A percentile compares a stretch with the other conserved stretches of the same genome.
phyloP scores from a whole-genome alignment of 345 rosid species.

The Acer yangbiense region DNA sequence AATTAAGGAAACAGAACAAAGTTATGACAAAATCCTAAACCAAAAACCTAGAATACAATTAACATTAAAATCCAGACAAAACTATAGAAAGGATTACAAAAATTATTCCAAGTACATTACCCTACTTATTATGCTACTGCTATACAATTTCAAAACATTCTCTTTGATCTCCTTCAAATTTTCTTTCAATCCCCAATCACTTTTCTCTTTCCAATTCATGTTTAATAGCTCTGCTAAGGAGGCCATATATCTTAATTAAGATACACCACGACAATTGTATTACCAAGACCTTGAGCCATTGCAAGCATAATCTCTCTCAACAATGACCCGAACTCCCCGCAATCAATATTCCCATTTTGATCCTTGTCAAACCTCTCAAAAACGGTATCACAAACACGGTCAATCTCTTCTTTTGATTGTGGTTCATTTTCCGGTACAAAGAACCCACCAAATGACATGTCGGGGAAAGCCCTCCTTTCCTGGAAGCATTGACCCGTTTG shows the following conservation, averaged over 20 bases:
- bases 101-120: constrained; percentile 17
- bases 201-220: constrained; percentile 20
- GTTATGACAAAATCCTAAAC: too few relatives aligned
- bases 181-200: not conserved
- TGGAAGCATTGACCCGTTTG: constrained; percentile 5
- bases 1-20: too few relatives aligned
- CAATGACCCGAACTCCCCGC: constrained; percentile 13
- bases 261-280: constrained; percentile 26
- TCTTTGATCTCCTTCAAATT: not conserved
- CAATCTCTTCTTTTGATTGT: not conserved
- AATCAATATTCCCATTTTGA: constrained; percentile 25
- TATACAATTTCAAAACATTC: not conserved
- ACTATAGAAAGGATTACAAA: not conserved
- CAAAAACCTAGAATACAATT: constrained; percentile 17
- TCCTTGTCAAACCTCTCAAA: constrained; percentile 35
- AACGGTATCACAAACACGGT: constrained; percentile 5
- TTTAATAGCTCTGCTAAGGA: constrained; percentile 35
- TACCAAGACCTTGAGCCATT: constrained; percentile 37
- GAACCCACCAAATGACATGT: constrained; percentile 12
- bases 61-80: too few relatives aligned
- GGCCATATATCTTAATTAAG: constrained; percentile 23
- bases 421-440: constrained; percentile 14
- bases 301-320: constrained; percentile 42
- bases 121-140: too few relatives aligned
- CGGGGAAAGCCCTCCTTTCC: constrained; percentile 11